Evolutionary conservation across 2,329 filamentous ascomycete genomes (phyloP).

Genomic region (Chrysoporthe austroafricana): DNA sequence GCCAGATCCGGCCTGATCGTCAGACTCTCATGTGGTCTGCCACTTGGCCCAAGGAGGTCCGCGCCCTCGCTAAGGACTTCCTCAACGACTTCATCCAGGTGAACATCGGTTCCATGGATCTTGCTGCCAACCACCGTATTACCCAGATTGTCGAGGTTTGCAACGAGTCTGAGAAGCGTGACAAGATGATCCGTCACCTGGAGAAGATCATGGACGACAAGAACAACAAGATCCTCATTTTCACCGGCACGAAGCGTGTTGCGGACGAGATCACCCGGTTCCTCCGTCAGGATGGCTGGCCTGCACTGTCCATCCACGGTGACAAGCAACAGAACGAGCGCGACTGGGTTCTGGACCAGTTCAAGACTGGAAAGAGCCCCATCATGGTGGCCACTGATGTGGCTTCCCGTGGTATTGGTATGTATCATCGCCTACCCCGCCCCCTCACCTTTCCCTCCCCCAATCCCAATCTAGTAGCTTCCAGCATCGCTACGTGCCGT

Average conservation of each 20-base stretch:
- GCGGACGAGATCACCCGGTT: constrained; percentile 98
- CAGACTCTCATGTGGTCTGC: constrained; percentile 99
- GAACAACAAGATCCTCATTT: constrained; percentile 92
- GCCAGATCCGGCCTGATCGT: constrained; percentile 95
- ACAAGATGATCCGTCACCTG: constrained; percentile 94
- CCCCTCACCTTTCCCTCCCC: constrained; percentile 39
- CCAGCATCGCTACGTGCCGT: constrained; percentile 67
- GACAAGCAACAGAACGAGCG: constrained; percentile 99
- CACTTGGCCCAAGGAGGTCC: constrained; percentile 98
- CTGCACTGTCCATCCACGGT: constrained; percentile 95
- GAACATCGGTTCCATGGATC: constrained; percentile 95
- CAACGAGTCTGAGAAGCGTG: constrained; percentile 95
- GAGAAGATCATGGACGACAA: constrained; percentile 98
- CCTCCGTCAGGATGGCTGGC: constrained; percentile 97
- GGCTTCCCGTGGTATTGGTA: constrained; percentile 99
- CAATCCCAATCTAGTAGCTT: constrained; percentile 53
- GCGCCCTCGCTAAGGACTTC: constrained; percentile 87
- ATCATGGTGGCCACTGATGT: constrained; percentile 99
- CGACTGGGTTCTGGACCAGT: constrained; percentile 99
- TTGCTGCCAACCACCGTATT: constrained; percentile 96
- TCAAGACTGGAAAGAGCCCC: constrained; percentile 98
- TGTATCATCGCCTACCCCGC: constrained; percentile 70
- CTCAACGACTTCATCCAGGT: constrained; percentile 97
- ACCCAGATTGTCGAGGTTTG: constrained; percentile 97
- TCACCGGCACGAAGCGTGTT: constrained; percentile 91